Evolutionary conservation across 1,139 yeast species (phyloP), one percentile per base, ranked within the genome.

Genomic region (Taphrina communis): DNA sequence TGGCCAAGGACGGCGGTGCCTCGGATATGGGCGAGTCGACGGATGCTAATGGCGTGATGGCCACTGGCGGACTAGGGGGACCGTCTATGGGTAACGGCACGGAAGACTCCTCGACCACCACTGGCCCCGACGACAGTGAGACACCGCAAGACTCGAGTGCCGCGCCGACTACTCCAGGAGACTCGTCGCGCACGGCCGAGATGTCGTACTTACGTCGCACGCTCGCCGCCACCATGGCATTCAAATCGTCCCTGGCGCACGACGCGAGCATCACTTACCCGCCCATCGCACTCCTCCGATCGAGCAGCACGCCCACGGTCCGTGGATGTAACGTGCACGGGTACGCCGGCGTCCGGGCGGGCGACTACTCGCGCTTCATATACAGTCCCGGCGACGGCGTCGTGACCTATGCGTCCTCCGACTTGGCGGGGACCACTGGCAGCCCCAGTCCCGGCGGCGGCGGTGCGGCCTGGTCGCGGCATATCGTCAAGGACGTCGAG

Each of bases 371-470:
- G 72, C 88, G 89, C 73, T 88, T 90, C 73, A 85, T 84, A 73
- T 91, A 90, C 76, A 97, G 96, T 0, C 92, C 92, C 9, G 97
- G 97, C 7, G 97, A 92, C 76, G 97, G 97, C 44, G 97, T 92
- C 17, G 89, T 91, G 0, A 91, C 90, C 77, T 90, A 88, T 74
- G 85, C 85, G 72, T 88, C 93, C 88, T 78, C 90, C 53, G 85
- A 91, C 86, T 97, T 97, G 0, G 89, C 51, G 17, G 46, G 42
- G 11, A 21, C 55, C n/a, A n/a, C 42, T 6, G 31, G 31, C 31
- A 25, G 4, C 31, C 4, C 4, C 31, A 25, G 31, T 25, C 31
- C 31, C 31, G 31, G 31, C 31, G 31, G 4, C 31, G 31, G 31
- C 4, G 31, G 31, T 25, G 39, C 81, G 38, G 82, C 82, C 72